A percentile compares a stretch with the other conserved stretches of the same genome.
Evolutionary conservation across 2,329 filamentous ascomycete species (phyloP).

Genomic region (Fusarium coffeatum): DNA sequence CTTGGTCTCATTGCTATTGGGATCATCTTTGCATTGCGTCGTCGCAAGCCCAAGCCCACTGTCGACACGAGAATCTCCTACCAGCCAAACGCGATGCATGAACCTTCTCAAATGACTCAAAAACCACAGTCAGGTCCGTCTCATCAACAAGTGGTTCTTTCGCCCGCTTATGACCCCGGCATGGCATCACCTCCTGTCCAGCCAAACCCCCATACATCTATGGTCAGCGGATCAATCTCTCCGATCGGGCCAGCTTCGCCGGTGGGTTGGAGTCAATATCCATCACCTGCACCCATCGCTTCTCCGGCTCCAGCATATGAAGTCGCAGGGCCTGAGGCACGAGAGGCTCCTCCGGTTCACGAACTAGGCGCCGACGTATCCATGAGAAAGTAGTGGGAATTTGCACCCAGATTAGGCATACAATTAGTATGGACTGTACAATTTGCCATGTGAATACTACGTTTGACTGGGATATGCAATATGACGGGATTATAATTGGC

Average conservation of each 20-base stretch:
- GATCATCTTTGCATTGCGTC: neutral
- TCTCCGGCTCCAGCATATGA: constrained; percentile 3
- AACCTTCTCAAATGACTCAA: neutral
- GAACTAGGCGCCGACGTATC: neutral
- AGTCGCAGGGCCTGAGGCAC: neutral
- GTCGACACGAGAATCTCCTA: neutral
- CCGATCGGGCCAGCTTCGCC: neutral
- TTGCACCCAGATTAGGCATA: too few relatives aligned
- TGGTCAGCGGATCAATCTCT: neutral
- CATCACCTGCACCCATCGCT: neutral
- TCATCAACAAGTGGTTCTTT: neutral
- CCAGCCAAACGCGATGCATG: neutral
- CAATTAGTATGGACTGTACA: too few relatives aligned
- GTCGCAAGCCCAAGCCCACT: neutral
- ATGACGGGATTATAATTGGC: too few relatives aligned
- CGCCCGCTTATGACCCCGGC: neutral
- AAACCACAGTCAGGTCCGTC: neutral
- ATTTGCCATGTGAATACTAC: too few relatives aligned
- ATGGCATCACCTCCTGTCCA: neutral
- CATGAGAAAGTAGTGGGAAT: neutral
- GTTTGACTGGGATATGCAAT: too few relatives aligned
- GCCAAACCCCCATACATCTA: neutral
- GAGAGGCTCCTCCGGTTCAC: neutral
- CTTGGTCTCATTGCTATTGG: constrained; percentile 1
- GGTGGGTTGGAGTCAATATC: neutral